Evolutionary conservation across 2,329 filamentous ascomycete species (phyloP), one percentile per base, ranked within the genome.

Genomic region (Leptographium flavum): DNA sequence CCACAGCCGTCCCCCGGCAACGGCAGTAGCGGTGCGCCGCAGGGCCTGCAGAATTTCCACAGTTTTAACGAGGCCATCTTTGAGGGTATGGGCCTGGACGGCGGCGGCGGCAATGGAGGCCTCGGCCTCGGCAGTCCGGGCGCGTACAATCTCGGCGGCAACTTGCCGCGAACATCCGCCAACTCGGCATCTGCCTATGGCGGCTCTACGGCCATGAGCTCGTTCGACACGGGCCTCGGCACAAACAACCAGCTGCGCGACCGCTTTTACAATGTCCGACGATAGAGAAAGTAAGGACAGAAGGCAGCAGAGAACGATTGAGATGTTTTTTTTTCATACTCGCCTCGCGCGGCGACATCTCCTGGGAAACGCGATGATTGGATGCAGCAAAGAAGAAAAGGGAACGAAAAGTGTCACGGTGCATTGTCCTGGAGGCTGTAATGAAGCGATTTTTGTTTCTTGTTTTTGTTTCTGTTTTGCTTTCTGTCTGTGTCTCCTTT

Each of bases 11-110:
- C 48, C 14, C 48, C 50, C 5, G 43, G 47, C 10, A 38, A 44
- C 10, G 42, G 39, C 30, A 42, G 47, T 13, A 37, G 43, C 10
- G 41, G 37, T 32, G 30, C 47, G 1, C 30, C 49, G 15, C 50
- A 53, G 23, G 49, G 42, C 17, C 48, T 57, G 19, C 49, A 51
- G n/a, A 28, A 38, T 19, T 57, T 56, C 27, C 50, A 51, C 27
- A 47, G 46, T 14, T 57, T 56, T 33, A 52, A 55, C 23, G 47
- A 44, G 2, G 46, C 47, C 0, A 14, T 54, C 8, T 52, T 53
- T 22, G 60, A 62, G 30, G 56, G 57, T 40, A 55, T 60, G 10
- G 47, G 48, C 25, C 49, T 62, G 3, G 59, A 63, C 38, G 44
- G 50, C 23, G 36, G 54, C 50, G n/a, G 50, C 42, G 51, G 51